Base-by-base conservation (phyloP, 1,139 yeast species). In the Schizosaccharomyces versatilis region DNA sequence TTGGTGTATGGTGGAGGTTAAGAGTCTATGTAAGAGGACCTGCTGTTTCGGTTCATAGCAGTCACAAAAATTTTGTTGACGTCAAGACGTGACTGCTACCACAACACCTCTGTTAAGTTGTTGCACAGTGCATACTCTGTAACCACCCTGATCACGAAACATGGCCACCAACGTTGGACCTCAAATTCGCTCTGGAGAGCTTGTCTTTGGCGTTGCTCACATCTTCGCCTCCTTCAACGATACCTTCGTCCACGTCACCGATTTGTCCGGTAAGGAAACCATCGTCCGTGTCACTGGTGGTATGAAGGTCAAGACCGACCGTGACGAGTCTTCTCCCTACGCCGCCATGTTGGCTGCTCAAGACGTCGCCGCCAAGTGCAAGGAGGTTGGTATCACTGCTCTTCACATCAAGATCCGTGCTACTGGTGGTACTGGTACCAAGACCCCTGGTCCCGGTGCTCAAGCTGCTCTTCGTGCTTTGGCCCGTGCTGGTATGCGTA, bases 361-460 rank as follows among this genome's bases (percentile, higher is more conserved):
- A 80, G 99, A 93, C 71, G 99, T 84, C 71, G 98, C 98, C 70
- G 93, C 74, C 68, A 85, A 83, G 75, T 88, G 97, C 82, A 88
- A 88, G 81, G 98, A 93, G 79, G 96, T 93, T 66, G 99, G 99
- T 73, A 88, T 93, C 73, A 93, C 94, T 69, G 99, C 99, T 66
- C 95, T 93, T 71, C 98, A 93, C 82, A 80, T 93, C 74, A 93
- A 93, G 80, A 81, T 93, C 76, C 86, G 98, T 84, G 99, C 96
- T 72, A 88, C 97, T 67, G 99, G 99, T 81, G 99, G 99, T 81
- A 93, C 98, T 68, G 86, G 84, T 74, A 84, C 98, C 76, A 93
- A 93, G 84, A 88, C 99, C 73, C 99, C 98, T 75, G 99, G 99
- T 78, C 99, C 99, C 78, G 99, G 99, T 84, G 98, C 97, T 78